These are phyloP conservation scores for Epicoccum sorghinum DNA, from an alignment of 2,329 filamentous ascomycete genomes.

Conservation along the genomic window DNA sequence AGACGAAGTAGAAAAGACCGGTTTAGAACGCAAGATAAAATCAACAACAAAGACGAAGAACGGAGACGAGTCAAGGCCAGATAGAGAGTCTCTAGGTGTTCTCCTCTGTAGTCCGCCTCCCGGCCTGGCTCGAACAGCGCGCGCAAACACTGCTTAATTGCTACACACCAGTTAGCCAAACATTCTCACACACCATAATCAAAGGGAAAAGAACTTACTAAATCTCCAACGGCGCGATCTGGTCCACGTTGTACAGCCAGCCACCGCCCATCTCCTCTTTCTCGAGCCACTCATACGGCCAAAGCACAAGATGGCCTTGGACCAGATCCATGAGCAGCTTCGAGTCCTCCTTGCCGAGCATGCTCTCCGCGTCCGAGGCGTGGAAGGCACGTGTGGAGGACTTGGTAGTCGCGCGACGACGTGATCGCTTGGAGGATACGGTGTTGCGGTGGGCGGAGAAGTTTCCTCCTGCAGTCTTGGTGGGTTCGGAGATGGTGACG, in stretches of 20 bases:
- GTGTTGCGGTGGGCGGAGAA: slow-evolving; percentile 24
- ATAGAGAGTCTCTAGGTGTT: no score
- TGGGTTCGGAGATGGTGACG: slow-evolving; percentile 45
- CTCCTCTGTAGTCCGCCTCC: no score
- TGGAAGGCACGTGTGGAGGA: slow-evolving; percentile 68
- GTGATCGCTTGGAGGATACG: slow-evolving; percentile 47
- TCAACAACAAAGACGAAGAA: no score
- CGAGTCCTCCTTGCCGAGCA: slow-evolving; percentile 76
- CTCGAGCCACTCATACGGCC: slow-evolving; percentile 88
- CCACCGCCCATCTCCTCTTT: slow-evolving; percentile 92
- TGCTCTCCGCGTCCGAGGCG: slow-evolving; percentile 67
- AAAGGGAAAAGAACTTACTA: slow-evolving; percentile 60
- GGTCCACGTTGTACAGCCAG: slow-evolving; percentile 96
- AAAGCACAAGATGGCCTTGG: slow-evolving; percentile 87
- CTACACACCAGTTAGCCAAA: no score
- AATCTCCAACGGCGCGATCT: slow-evolving; percentile 94
- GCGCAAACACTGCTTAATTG: no score
- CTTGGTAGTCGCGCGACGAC: slow-evolving; percentile 73
- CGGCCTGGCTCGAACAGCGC: no score
- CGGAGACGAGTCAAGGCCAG: no score
- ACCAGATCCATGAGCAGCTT: slow-evolving; percentile 81
- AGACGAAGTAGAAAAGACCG: no score
- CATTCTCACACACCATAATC: no score
- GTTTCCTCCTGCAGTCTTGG: slow-evolving; percentile 11
- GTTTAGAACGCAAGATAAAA: no score